Evolutionary conservation across 2,329 filamentous ascomycete genomes (phyloP).

Genomic region (Alternaria arborescens): DNA sequence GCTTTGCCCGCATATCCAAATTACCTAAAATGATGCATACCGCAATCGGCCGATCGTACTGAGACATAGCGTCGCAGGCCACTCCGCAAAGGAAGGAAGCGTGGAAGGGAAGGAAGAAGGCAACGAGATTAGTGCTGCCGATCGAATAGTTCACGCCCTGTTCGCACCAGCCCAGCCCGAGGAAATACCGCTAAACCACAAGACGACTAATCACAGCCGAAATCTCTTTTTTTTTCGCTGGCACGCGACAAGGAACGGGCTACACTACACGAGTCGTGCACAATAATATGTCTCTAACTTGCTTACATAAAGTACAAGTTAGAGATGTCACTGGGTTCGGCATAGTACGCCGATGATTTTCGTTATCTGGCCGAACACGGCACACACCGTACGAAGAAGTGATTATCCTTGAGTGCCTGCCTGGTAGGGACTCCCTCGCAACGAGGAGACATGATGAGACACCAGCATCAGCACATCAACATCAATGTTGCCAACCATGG

Average conservation of each 20-base stretch:
- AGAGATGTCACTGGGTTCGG: background rate
- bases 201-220: conserved; percentile 2
- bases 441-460: background rate
- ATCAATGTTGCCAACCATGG: background rate
- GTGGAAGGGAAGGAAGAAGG: background rate
- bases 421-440: no score
- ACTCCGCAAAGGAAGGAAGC: background rate
- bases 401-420: no score
- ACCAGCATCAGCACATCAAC: background rate
- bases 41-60: background rate
- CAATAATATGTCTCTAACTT: no score
- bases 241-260: background rate
- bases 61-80: background rate
- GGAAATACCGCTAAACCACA: background rate
- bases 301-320: no score
- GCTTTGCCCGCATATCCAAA: background rate
- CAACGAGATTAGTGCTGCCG: conserved; percentile 6
- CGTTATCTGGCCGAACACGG: no score
- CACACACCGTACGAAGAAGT: no score
- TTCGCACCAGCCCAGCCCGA: conserved; percentile 13
- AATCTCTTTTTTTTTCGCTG: background rate
- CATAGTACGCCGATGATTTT: background rate
- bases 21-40: background rate
- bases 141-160: conserved; percentile 18
- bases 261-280: no score